phyloP scores from a whole-genome alignment of 768 basidiomycete species.

The Tremella fuciformis region DNA sequence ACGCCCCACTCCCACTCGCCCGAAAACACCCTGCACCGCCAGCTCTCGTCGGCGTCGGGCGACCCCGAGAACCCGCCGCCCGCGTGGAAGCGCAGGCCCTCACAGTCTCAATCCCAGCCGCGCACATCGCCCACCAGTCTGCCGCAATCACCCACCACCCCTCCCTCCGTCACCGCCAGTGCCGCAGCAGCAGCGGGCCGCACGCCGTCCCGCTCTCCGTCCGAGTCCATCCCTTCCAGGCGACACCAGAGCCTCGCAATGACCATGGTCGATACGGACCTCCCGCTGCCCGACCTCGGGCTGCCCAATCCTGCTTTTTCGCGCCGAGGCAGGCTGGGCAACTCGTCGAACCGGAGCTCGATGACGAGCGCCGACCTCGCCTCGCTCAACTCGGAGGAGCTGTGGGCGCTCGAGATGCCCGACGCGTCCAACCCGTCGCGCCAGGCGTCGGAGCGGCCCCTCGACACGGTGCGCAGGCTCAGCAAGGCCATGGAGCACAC shows the following conservation, averaged over 20 bases:
- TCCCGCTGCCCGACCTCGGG: conserved; percentile 25
- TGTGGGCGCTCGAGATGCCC: conserved; percentile 34
- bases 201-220: not conserved
- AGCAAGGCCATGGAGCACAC: conserved; percentile 26
- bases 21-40: conserved; percentile 33
- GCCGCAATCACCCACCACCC: not conserved
- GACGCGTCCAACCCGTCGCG: conserved; percentile 48
- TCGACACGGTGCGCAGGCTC: conserved; percentile 45
- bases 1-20: conserved; percentile 12
- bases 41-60: conserved; percentile 29
- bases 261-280: conserved; percentile 31
- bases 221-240: not conserved
- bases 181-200: no score
- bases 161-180: not conserved
- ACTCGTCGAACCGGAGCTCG: conserved; percentile 29
- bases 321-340: conserved; percentile 20
- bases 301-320: conserved; percentile 43
- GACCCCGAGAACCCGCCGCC: conserved; percentile 41
- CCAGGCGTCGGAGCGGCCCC: conserved; percentile 42
- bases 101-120: conserved; percentile 14
- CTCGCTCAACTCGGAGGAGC: conserved; percentile 36
- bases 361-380: conserved; percentile 31
- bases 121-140: not conserved
- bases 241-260: conserved; percentile 26
- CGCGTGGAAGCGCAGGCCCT: conserved; percentile 45